Base-by-base conservation (phyloP, 768 basidiomycete species). In the Serendipita sp. region DNA sequence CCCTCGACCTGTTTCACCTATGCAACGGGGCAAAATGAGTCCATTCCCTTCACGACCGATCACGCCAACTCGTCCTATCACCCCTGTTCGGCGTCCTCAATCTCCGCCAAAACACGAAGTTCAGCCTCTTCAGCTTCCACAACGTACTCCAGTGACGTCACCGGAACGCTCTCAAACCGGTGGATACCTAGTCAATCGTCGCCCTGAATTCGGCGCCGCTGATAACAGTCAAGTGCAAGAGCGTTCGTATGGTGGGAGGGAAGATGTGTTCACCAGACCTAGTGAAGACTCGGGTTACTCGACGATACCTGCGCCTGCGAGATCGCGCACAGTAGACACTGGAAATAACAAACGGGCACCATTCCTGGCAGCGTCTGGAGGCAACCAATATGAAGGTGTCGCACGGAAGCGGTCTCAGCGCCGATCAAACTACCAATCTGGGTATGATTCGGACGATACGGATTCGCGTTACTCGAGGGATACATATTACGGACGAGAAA, bases 401-500 rank as follows among this genome's bases (percentile, higher is more conserved):
- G 55, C 27, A 60, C 48, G 48, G 10, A 60, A 60, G 18, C 55
- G 55, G 8, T 60, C 55, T 23, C 27, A 27, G 27, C 55, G 55
- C 8, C 23, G 33, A 8, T 29, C 27, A 10, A 36, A 27, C 34
- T 29, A 60, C 18, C 55, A 60, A 18, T 60, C 55, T 60, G 55
- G 55, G 55, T 60, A 60, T 36, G 55, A 60, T 60, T 60, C 55
- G 55, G 55, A 60, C 33, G 55, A 60, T 36, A 27, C 55, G 27
- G 23, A 31, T n/a, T 60, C 55, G 55, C 55, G 55, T 11, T 36
- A 60, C 18, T 60, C 55, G 29, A 27, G 55, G 27, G 55, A 60
- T 36, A 60, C 55, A 31, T 60, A 60, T 34, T 60, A 60, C 2
- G 55, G 55, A 1, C 55, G 55, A n/a, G 55, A 60, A 0, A 60